Evolutionary conservation across 176 grass and related monocot species (phyloP).

Genomic region (Tuctoria greenei): DNA sequence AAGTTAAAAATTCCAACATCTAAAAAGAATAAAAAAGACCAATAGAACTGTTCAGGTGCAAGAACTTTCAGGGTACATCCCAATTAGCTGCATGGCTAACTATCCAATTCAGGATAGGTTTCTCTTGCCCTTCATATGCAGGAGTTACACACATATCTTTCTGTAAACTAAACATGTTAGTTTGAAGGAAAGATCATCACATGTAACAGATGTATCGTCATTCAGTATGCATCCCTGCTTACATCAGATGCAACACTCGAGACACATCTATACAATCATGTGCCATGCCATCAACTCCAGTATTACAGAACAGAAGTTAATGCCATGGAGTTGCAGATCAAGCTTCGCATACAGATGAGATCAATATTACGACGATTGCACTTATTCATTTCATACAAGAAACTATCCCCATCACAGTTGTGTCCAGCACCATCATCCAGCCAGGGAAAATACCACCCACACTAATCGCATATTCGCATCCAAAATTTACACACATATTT

Average conservation of each 20-base stretch:
- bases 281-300: conserved; percentile 11
- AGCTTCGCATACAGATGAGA: conserved; percentile 17
- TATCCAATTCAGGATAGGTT: conserved; percentile 15
- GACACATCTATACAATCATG: conserved; percentile 5
- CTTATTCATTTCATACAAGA: conserved; percentile 4
- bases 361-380: background rate
- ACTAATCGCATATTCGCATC: conserved; percentile 7
- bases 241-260: background rate
- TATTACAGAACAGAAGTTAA: conserved; percentile 8
- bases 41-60: background rate
- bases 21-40: background rate
- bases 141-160: conserved; percentile 26
- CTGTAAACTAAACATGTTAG: conserved; percentile 7
- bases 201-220: conserved; percentile 12
- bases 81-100: conserved; percentile 8
- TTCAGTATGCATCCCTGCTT: background rate
- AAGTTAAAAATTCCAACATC: conserved; percentile 1
- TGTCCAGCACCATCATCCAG: conserved; percentile 16
- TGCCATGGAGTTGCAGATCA: conserved; percentile 20
- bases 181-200: conserved; percentile 8
- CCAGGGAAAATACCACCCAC: background rate
- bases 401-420: background rate
- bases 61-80: background rate
- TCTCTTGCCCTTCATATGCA: background rate
- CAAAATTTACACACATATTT: conserved; percentile 32